Conservation (phyloP, 331 rosid genomes). For the Pyrus hybrid region DNA sequence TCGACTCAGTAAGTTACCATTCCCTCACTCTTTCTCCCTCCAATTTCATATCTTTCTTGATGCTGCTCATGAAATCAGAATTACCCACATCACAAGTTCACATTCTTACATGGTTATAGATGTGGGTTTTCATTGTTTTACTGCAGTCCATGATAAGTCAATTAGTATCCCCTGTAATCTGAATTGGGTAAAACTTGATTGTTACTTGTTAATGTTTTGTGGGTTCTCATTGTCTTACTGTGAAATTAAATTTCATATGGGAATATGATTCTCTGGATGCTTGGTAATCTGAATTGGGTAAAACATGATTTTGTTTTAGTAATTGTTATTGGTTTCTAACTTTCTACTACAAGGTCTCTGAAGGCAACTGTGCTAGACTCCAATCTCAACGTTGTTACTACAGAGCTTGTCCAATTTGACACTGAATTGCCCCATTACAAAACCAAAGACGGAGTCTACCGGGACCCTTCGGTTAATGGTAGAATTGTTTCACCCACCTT, state of each 20-base stretch:
- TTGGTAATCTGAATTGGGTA: slow-evolving; percentile 2
- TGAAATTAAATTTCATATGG: not conserved
- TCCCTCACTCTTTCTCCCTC: not conserved
- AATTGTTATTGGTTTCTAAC: not conserved
- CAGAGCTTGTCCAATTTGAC: slow-evolving; percentile 73
- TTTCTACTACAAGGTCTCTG: slow-evolving; percentile 54
- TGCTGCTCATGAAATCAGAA: not conserved
- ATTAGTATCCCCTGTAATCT: not conserved
- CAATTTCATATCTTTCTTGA: not conserved
- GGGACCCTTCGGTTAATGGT: slow-evolving; percentile 59
- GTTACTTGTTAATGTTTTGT: not conserved
- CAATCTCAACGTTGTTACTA: slow-evolving; percentile 49
- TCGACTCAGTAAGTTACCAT: slow-evolving; percentile 71
- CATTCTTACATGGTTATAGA: not conserved
- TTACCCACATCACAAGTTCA: slow-evolving; percentile 4
- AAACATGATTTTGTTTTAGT: slow-evolving; percentile 1
- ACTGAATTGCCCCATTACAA: slow-evolving; percentile 82
- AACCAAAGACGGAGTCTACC: slow-evolving; percentile 85
- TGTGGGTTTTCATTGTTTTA: not conserved
- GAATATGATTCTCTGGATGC: not conserved
- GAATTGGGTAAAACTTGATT: slow-evolving; percentile 2
- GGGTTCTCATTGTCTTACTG: not conserved
- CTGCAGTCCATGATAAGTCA: not conserved
- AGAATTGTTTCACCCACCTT: slow-evolving; percentile 87
- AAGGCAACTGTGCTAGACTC: slow-evolving; percentile 87